A percentile compares a stretch with the other conserved stretches of the same genome.
Conservation (phyloP, 768 basidiomycete species). For the Paxillus rubicundulus region DNA sequence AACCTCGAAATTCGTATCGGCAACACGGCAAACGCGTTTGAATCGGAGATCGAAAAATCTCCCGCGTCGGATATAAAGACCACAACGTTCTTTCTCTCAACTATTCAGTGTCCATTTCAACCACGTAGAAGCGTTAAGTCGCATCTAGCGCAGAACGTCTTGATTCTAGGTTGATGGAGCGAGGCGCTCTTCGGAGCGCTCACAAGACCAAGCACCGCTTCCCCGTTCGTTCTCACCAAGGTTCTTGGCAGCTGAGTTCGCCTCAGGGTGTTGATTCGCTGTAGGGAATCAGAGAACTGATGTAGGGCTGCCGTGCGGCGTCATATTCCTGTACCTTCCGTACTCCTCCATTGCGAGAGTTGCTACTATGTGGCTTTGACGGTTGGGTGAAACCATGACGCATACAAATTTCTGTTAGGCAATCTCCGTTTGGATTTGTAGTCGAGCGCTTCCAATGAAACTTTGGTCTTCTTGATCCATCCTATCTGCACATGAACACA, state of each 20-base stretch:
- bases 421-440: too few species aligned
- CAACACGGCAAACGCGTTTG: slow-evolving; percentile 13
- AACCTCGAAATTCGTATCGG: slow-evolving; percentile 9
- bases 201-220: slow-evolving; percentile 45
- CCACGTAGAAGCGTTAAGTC: slow-evolving; percentile 58
- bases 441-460: too few species aligned
- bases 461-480: too few species aligned
- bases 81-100: slow-evolving; percentile 16
- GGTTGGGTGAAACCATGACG: slow-evolving; percentile 83
- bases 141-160: slow-evolving; percentile 50
- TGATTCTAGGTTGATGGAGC: slow-evolving; percentile 76
- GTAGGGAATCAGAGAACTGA: slow-evolving; percentile 39
- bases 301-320: slow-evolving; percentile 47
- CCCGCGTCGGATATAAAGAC: slow-evolving; percentile 23
- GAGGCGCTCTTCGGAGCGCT: slow-evolving; percentile 55
- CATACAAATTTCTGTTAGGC: slow-evolving; percentile 40
- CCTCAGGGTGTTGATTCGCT: slow-evolving; percentile 55
- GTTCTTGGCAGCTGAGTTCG: slow-evolving; percentile 44
- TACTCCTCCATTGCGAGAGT: slow-evolving; percentile 43
- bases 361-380: slow-evolving; percentile 80
- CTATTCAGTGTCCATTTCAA: slow-evolving; percentile 64
- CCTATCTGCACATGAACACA: too few species aligned
- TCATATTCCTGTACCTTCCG: slow-evolving; percentile 85
- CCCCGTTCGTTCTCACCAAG: slow-evolving; percentile 40
- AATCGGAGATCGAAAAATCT: slow-evolving; percentile 25